These are phyloP conservation scores for Protostelium mycophagum DNA, from an alignment of 78 protist genomes.

Conservation along the genomic window DNA sequence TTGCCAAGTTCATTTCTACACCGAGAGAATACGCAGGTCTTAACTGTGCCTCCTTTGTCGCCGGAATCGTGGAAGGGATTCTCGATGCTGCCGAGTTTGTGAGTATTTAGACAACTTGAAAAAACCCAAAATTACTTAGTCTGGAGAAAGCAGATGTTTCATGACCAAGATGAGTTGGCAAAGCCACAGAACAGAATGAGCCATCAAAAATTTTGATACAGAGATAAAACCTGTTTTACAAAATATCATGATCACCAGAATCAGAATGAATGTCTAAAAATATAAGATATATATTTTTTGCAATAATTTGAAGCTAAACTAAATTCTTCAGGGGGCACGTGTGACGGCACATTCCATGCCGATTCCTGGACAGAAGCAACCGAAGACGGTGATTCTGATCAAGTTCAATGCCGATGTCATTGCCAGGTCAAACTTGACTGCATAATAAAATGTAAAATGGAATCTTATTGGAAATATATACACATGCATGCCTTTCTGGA, in stretches of 20 bases:
- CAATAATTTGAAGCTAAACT: background rate
- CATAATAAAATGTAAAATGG: background rate
- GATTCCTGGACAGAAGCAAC: slow-evolving; percentile 46
- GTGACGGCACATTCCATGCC: slow-evolving; percentile 73
- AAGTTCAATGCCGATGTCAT: slow-evolving; percentile 68
- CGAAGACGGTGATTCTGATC: slow-evolving; percentile 64
- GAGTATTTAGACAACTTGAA: background rate
- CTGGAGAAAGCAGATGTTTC: too few species aligned
- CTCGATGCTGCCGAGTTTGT: slow-evolving; percentile 73
- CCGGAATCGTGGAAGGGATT: slow-evolving; percentile 77
- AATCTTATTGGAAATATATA: too few species aligned
- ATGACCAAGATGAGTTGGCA: too few species aligned
- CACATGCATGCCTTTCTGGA: too few species aligned
- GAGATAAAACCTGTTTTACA: too few species aligned
- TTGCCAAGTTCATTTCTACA: slow-evolving; percentile 55
- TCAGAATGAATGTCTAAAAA: background rate
- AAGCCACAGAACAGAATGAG: too few species aligned
- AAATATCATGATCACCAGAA: background rate
- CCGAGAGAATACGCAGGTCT: slow-evolving; percentile 59
- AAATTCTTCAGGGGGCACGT: slow-evolving; percentile 47
- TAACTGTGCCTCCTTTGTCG: slow-evolving; percentile 79
- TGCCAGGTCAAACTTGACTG: background rate
- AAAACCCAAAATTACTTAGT: too few species aligned
- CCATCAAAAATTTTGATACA: background rate
- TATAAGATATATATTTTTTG: slow-evolving; percentile 2